A percentile compares a stretch with the other conserved stretches of the same genome.
phyloP scores from a whole-genome alignment of 176 grass and related monocot genomes.

The Triticum turgidum region DNA sequence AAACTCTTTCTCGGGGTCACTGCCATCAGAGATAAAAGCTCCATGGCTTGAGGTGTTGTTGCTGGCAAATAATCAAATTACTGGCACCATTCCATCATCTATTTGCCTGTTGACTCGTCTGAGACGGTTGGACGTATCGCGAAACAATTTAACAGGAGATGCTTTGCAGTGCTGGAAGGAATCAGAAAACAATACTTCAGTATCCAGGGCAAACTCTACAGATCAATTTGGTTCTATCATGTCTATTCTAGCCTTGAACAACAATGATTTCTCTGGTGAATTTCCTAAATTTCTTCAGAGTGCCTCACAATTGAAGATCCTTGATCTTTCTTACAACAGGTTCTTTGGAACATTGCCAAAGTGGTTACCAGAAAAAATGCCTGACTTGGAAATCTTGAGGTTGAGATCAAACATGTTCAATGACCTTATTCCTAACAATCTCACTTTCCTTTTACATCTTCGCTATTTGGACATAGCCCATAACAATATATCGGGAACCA shows the following conservation, averaged over 20 bases:
- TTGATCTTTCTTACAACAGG: background rate
- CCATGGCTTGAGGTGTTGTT: background rate
- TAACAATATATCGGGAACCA: conserved; percentile 30
- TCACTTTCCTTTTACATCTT: too few species aligned
- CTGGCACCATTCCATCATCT: background rate
- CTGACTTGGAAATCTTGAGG: background rate
- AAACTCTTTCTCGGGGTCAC: background rate
- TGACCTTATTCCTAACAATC: too few species aligned
- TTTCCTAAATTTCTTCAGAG: background rate
- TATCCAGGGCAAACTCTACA: background rate
- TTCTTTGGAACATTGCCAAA: background rate
- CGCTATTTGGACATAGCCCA: background rate
- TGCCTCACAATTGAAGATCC: background rate
- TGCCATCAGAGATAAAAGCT: background rate
- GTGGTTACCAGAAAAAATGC: background rate
- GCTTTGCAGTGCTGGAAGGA: background rate
- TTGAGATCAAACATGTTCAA: background rate
- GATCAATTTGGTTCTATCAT: background rate
- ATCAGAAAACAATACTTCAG: background rate
- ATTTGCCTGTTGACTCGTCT: background rate
- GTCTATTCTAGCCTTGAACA: background rate
- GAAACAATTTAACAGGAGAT: background rate
- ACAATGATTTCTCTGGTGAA: background rate
- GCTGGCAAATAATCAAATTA: background rate
- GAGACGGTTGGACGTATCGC: background rate